A percentile compares a stretch with the other conserved stretches of the same genome.
phyloP scores from a whole-genome alignment of 169 alveolate species.

The Cytauxzoon felis region DNA sequence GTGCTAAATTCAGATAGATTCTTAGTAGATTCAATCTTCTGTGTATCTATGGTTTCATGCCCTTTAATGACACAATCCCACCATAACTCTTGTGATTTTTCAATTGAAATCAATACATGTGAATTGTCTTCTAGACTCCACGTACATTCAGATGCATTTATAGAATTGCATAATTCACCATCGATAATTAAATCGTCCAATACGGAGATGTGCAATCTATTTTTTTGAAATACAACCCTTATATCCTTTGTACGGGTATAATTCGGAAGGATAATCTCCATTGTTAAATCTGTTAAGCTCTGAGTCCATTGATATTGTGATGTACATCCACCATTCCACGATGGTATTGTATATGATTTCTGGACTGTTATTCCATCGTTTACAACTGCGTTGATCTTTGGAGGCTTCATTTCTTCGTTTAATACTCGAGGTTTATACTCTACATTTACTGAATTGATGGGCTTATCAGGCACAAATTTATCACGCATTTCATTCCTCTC shows the following conservation, averaged over 20 bases:
- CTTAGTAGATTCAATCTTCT: constrained; percentile 73
- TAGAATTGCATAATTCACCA: constrained; percentile 21
- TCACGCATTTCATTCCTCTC: no score
- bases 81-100: constrained; percentile 72
- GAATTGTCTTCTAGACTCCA: constrained; percentile 75
- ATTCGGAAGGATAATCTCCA: constrained; percentile 51
- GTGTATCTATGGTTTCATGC: constrained; percentile 71
- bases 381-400: neutral
- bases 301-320: constrained; percentile 72
- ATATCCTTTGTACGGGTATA: constrained; percentile 22
- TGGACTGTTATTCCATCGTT: neutral
- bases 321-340: constrained; percentile 74
- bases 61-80: constrained; percentile 76
- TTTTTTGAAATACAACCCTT: neutral
- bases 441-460: neutral
- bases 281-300: constrained; percentile 63
- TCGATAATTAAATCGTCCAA: constrained; percentile 8
- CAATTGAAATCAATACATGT: constrained; percentile 60
- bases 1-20: constrained; percentile 67
- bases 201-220: constrained; percentile 2
- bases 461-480: no score
- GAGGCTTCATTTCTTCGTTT: neutral
- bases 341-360: constrained; percentile 22
- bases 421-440: neutral
- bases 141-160: constrained; percentile 62